These are phyloP conservation scores for Penicillium macrosclerotiorum DNA, from an alignment of 495 filamentous ascomycete species.

Conservation along the genomic window DNA sequence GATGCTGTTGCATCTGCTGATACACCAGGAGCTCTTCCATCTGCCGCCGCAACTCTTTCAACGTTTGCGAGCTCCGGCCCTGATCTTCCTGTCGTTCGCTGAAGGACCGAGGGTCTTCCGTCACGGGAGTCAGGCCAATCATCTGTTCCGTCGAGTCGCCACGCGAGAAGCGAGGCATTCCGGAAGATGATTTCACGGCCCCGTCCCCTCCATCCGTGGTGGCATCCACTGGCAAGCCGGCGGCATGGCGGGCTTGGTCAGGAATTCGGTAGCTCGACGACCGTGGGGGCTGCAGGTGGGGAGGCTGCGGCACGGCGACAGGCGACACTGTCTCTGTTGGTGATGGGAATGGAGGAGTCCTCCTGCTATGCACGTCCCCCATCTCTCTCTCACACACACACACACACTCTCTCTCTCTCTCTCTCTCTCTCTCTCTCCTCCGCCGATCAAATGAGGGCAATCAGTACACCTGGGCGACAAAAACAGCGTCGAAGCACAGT, in stretches of 20 bases:
- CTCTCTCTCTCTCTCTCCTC: constrained; percentile 33
- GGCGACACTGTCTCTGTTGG: constrained; percentile 40
- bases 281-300: constrained; percentile 26
- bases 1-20: constrained; percentile 44
- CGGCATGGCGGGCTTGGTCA: constrained; percentile 15
- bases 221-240: constrained; percentile 17
- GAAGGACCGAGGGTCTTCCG: constrained; percentile 27
- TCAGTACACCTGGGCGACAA: constrained; percentile 36
- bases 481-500: constrained; percentile 30
- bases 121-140: constrained; percentile 19
- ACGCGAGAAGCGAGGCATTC: constrained; percentile 23
- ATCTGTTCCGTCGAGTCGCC: constrained; percentile 24
- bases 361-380: constrained; percentile 41
- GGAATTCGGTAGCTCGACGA: constrained; percentile 20
- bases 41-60: constrained; percentile 43
- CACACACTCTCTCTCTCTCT: no score
- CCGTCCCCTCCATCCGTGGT: constrained; percentile 18
- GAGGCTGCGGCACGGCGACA: constrained; percentile 27
- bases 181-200: constrained; percentile 9
- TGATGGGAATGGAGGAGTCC: constrained; percentile 44
- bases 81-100: constrained; percentile 32
- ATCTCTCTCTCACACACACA: no score
- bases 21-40: constrained; percentile 50
- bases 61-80: constrained; percentile 38
- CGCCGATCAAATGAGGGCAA: constrained; percentile 32